Evolutionary conservation across 345 rosid genomes (phyloP).

Genomic region (Combretum micranthum): DNA sequence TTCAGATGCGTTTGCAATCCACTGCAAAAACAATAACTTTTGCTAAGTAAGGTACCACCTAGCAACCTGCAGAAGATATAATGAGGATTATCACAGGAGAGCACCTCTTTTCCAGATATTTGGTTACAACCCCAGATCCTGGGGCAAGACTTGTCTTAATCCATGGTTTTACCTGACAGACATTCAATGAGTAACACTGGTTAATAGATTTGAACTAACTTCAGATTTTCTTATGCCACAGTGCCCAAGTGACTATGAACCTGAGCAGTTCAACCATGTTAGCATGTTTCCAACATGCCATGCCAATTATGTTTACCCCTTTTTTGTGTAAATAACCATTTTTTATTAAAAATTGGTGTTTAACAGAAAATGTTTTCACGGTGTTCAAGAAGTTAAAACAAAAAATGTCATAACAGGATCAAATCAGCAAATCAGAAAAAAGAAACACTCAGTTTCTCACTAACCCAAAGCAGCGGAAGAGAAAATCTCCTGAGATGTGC

Average conservation of each 20-base stretch:
- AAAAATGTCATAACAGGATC: too few species aligned
- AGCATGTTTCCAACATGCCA: too few species aligned
- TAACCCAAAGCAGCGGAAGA: too few species aligned
- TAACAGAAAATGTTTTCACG: too few species aligned
- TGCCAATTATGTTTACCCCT: too few species aligned
- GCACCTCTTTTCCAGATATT: constrained; percentile 67
- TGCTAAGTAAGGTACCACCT: not conserved
- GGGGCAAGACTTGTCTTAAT: constrained; percentile 92
- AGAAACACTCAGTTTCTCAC: too few species aligned
- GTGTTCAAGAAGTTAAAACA: too few species aligned
- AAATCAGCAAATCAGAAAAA: too few species aligned
- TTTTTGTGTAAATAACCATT: too few species aligned
- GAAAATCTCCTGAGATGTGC: too few species aligned
- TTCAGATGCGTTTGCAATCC: constrained; percentile 77
- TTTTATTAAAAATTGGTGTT: too few species aligned
- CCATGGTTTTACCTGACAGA: constrained; percentile 80
- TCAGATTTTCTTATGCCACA: not conserved
- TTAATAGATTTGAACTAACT: not conserved
- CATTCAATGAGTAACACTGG: not conserved
- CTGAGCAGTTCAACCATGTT: too few species aligned
- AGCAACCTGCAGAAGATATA: not conserved
- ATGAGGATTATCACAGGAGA: not conserved
- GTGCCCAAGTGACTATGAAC: not conserved
- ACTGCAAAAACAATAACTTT: constrained; percentile 22
- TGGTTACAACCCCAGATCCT: constrained; percentile 94